Evolutionary conservation across 306 rosid species (phyloP).

Genomic region (Arachis hypogaea): DNA sequence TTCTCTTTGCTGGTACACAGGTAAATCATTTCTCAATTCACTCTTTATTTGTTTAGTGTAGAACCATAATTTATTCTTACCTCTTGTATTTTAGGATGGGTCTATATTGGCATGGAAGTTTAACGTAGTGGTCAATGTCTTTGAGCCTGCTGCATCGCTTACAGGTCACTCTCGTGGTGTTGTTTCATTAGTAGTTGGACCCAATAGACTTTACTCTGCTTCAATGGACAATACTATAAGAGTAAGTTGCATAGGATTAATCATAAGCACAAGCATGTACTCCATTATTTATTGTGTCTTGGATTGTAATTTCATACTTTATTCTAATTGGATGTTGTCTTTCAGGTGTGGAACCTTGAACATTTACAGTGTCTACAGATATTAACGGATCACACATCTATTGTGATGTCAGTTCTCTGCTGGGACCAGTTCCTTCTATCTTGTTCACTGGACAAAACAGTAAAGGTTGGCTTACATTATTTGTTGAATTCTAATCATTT

Average conservation of each 20-base stretch:
- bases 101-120: conserved; percentile 90
- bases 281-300: background rate
- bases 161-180: conserved; percentile 77
- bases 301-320: conserved; percentile 3
- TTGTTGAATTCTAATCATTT: conserved; percentile 17
- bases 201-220: conserved; percentile 91
- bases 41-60: conserved; percentile 14
- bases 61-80: conserved; percentile 25
- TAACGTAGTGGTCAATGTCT: conserved; percentile 64
- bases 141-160: conserved; percentile 93
- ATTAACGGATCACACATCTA: conserved; percentile 79
- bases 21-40: conserved; percentile 47
- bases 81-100: conserved; percentile 66
- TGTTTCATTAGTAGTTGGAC: conserved; percentile 92
- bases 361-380: conserved; percentile 90
- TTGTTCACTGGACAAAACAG: conserved; percentile 81
- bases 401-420: conserved; percentile 96
- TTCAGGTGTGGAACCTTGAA: conserved; percentile 93
- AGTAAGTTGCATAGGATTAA: conserved; percentile 47
- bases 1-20: conserved; percentile 97
- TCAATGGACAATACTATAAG: conserved; percentile 89
- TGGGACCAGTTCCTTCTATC: conserved; percentile 97
- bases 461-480: conserved; percentile 60
- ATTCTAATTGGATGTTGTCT: conserved; percentile 36
- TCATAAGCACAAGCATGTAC: conserved; percentile 3